phyloP scores from a whole-genome alignment of 2,329 filamentous ascomycete species.

The Colletotrichum euphorbiae region DNA sequence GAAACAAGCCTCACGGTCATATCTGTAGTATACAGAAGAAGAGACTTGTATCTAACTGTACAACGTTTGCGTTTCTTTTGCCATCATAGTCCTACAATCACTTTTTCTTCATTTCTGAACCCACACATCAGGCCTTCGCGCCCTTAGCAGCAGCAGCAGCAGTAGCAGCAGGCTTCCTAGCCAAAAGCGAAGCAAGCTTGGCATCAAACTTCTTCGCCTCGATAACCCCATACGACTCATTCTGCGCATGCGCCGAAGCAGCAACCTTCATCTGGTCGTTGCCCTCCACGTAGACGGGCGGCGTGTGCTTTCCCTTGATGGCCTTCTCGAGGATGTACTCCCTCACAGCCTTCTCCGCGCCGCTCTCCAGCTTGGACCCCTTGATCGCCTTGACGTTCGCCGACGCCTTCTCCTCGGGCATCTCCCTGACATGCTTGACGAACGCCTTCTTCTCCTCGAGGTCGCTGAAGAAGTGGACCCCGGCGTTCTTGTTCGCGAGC shows the following conservation, averaged over 20 bases:
- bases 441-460: conserved; percentile 42
- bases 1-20: neutral
- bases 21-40: conserved; percentile 30
- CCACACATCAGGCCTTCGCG: conserved; percentile 42
- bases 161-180: conserved; percentile 36
- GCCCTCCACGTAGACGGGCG: conserved; percentile 46
- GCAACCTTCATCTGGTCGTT: conserved; percentile 49
- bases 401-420: conserved; percentile 24
- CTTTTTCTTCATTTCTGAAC: neutral
- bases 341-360: conserved; percentile 49
- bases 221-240: conserved; percentile 50
- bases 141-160: conserved; percentile 3
- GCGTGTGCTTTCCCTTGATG: conserved; percentile 52
- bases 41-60: conserved; percentile 34
- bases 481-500: conserved; percentile 40
- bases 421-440: conserved; percentile 35
- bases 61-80: conserved; percentile 16
- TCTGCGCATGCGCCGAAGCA: conserved; percentile 52
- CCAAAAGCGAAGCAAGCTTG: conserved; percentile 50
- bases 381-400: conserved; percentile 32
- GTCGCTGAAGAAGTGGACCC: conserved; percentile 40
- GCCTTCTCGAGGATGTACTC: conserved; percentile 49
- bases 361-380: conserved; percentile 44
- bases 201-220: conserved; percentile 53
- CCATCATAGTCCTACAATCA: conserved; percentile 29